Conservation (phyloP, 78 protist genomes). For the Capsaspora owczarzaki region DNA sequence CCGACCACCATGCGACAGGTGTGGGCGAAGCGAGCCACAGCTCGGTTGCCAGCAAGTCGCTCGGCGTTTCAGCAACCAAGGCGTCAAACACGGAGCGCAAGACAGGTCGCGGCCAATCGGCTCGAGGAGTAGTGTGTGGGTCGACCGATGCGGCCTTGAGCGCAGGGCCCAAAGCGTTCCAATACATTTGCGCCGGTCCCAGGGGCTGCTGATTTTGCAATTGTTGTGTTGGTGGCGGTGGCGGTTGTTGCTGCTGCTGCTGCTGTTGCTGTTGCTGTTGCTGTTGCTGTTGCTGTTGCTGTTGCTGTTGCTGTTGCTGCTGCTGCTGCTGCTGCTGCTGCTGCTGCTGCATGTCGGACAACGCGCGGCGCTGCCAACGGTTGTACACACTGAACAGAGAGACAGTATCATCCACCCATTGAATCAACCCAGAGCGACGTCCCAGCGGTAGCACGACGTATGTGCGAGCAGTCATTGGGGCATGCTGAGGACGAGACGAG, state of each 20-base stretch:
- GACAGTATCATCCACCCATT: conserved; percentile 73
- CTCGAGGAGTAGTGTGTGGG: conserved; percentile 1
- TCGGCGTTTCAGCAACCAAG: conserved; percentile 12
- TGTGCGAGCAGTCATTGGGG: conserved; percentile 39
- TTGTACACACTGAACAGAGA: conserved; percentile 66
- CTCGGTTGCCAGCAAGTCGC: neutral
- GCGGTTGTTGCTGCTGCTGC: too few species aligned
- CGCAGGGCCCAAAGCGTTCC: too few species aligned
- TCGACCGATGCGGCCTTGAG: neutral
- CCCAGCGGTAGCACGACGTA: conserved; percentile 80
- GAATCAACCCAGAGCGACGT: conserved; percentile 65
- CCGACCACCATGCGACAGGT: neutral
- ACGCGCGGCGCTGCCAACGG: conserved; percentile 6
- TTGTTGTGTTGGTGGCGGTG: too few species aligned
- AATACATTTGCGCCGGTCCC: too few species aligned
- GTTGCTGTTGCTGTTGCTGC: too few species aligned
- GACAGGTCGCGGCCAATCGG: conserved; percentile 22
- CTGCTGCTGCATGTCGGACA: neutral
- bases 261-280: too few species aligned
- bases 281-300: too few species aligned
- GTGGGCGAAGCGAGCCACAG: conserved; percentile 7
- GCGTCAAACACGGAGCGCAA: conserved; percentile 1
- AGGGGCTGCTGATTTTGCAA: too few species aligned
- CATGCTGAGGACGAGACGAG: neutral
- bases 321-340: too few species aligned